These are phyloP conservation scores for Phyllachora maydis DNA, from an alignment of 2,329 filamentous ascomycete genomes.

Conservation along the genomic window DNA sequence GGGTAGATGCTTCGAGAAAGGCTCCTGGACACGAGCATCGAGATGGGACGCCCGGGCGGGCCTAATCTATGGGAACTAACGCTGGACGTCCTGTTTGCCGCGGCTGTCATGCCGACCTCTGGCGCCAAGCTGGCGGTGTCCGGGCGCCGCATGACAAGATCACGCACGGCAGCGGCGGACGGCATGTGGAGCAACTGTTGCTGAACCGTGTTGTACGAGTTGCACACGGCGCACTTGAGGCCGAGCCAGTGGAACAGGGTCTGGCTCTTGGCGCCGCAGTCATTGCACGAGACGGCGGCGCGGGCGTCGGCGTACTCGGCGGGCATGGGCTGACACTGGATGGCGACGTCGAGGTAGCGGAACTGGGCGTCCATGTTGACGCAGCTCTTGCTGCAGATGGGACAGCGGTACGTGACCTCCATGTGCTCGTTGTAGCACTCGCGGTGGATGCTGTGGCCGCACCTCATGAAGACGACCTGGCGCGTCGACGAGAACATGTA, in stretches of 20 bases:
- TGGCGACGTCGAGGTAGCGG: conserved; percentile 72
- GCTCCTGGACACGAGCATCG: no score
- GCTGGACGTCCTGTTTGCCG: conserved; percentile 2
- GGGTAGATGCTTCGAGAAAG: no score
- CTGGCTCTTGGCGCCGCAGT: conserved; percentile 74
- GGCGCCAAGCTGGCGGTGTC: conserved; percentile 7
- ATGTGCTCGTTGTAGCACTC: conserved; percentile 78
- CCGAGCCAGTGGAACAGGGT: conserved; percentile 90
- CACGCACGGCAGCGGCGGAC: no score
- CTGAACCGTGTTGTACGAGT: conserved; percentile 50
- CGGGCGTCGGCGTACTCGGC: conserved; percentile 58
- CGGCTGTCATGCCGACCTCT: background rate
- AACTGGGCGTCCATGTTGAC: conserved; percentile 95
- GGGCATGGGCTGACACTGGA: conserved; percentile 83
- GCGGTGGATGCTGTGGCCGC: conserved; percentile 88
- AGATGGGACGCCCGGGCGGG: no score
- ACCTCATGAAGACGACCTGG: conserved; percentile 82
- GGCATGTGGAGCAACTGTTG: conserved; percentile 33
- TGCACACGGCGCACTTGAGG: conserved; percentile 61
- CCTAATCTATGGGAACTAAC: no score
- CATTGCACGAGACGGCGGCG: conserved; percentile 80
- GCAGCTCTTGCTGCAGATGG: conserved; percentile 91
- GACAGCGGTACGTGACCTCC: conserved; percentile 82
- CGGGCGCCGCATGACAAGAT: no score
- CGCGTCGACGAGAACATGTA: conserved; percentile 88